Conservation (phyloP, 208 protist species). For the Pavlovales sp. region DNA sequence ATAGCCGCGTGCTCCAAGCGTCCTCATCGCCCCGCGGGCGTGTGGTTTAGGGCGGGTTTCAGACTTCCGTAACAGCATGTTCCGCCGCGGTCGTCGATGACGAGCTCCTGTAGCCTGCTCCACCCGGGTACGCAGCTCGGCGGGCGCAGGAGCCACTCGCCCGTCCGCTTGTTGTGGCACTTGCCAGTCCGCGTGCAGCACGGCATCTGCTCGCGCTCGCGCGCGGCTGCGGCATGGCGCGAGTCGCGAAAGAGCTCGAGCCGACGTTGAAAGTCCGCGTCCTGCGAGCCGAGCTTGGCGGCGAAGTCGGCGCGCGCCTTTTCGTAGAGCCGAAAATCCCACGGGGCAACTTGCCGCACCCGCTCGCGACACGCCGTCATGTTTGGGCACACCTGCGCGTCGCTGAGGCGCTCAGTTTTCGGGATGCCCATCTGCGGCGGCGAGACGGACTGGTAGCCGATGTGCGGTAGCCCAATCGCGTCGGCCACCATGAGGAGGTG, state of each 20-base stretch:
- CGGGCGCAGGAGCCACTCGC: background rate
- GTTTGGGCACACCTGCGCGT: background rate
- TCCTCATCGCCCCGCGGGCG: too few relatives aligned
- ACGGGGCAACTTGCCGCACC: background rate
- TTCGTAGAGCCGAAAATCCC: background rate
- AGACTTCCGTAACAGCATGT: background rate
- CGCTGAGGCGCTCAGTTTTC: background rate
- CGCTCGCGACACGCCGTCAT: constrained; percentile 6
- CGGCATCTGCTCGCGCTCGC: background rate
- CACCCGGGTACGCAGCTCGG: background rate
- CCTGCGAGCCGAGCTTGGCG: background rate
- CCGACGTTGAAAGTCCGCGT: background rate
- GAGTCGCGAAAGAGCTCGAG: background rate
- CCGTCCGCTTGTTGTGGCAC: background rate
- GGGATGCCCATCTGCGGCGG: background rate
- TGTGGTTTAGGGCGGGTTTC: too few relatives aligned
- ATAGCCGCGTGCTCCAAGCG: too few relatives aligned
- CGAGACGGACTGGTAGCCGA: background rate
- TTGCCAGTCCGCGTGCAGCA: background rate
- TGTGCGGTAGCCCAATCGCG: background rate
- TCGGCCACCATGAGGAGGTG: background rate
- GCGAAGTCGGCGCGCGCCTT: background rate
- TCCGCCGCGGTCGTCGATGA: background rate
- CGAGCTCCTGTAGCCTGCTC: background rate
- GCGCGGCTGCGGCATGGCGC: too few relatives aligned